These are phyloP conservation scores for Pontederia crassipes DNA, from an alignment of 176 grass and related monocot genomes.

Conservation along the genomic window DNA sequence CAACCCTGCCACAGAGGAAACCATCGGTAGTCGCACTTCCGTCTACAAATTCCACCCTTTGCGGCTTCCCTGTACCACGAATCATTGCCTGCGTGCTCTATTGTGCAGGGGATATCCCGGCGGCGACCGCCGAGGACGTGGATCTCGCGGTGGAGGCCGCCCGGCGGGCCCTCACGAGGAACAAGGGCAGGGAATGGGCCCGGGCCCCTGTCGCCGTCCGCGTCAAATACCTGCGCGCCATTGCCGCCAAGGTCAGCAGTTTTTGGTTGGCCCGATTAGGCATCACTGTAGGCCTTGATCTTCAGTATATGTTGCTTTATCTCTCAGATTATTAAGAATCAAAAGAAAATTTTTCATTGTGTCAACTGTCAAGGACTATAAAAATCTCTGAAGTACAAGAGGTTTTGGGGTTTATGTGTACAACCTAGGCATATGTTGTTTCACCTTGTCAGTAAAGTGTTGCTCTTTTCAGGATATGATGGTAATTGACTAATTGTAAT, in stretches of 20 bases:
- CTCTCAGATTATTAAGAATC: not conserved
- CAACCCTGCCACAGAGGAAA: constrained; percentile 69
- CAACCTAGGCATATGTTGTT: too few relatives aligned
- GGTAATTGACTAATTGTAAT: not conserved
- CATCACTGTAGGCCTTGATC: not conserved
- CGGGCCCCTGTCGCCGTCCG: constrained; percentile 64
- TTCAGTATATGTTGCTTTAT: not conserved
- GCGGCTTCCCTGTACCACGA: not conserved
- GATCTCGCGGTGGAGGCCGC: constrained; percentile 80
- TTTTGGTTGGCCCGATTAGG: not conserved
- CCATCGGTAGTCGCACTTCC: constrained; percentile 33
- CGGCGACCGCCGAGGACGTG: constrained; percentile 80
- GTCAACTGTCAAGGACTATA: too few relatives aligned
- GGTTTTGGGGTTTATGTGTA: too few relatives aligned
- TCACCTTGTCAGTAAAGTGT: too few relatives aligned
- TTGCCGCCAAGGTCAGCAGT: constrained; percentile 61
- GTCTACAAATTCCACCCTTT: not conserved
- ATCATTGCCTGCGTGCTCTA: not conserved
- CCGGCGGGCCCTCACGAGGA: constrained; percentile 55
- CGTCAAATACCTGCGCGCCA: constrained; percentile 92
- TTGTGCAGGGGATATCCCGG: constrained; percentile 72
- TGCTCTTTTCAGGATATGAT: too few relatives aligned
- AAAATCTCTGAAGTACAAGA: too few relatives aligned
- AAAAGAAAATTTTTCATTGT: not conserved
- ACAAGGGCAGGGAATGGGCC: constrained; percentile 73